Percentiles rank a stretch among this genome's conserved stretches.
Evolutionary conservation across 2,329 filamentous ascomycete genomes (phyloP).

Genomic region (Lecanicillium sp.): DNA sequence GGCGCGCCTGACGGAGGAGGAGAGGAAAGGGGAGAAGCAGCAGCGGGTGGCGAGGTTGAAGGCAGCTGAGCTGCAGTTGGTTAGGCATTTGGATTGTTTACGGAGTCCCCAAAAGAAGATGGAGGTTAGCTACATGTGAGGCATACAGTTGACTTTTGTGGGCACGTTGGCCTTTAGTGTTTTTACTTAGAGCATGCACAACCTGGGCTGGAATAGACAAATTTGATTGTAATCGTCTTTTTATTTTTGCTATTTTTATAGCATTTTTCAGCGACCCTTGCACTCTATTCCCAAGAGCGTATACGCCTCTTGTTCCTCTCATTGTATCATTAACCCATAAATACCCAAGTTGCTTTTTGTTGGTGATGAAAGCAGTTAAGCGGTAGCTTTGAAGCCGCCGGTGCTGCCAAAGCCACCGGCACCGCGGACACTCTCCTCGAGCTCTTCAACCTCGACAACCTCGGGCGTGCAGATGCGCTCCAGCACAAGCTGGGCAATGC

Average conservation of each 20-base stretch:
- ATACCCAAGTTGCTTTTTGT: no score
- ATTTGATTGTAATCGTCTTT: background rate
- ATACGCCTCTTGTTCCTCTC: no score
- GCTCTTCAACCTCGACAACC: slow-evolving; percentile 77
- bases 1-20: slow-evolving; percentile 34
- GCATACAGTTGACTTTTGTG: background rate
- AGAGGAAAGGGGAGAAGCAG: slow-evolving; percentile 44
- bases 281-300: no score
- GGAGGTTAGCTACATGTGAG: slow-evolving; percentile 44
- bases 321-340: no score
- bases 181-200: background rate
- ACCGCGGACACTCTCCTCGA: slow-evolving; percentile 85
- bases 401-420: slow-evolving; percentile 91
- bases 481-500: slow-evolving; percentile 86
- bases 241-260: background rate
- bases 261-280: no score
- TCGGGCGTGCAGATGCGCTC: slow-evolving; percentile 94
- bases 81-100: slow-evolving; percentile 65
- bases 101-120: slow-evolving; percentile 58
- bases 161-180: background rate
- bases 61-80: slow-evolving; percentile 81
- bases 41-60: slow-evolving; percentile 63
- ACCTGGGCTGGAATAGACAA: no score
- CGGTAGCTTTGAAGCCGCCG: slow-evolving; percentile 31
- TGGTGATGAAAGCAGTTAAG: no score